Conservation (phyloP, 805 yeast species). For the Candida pini region DNA sequence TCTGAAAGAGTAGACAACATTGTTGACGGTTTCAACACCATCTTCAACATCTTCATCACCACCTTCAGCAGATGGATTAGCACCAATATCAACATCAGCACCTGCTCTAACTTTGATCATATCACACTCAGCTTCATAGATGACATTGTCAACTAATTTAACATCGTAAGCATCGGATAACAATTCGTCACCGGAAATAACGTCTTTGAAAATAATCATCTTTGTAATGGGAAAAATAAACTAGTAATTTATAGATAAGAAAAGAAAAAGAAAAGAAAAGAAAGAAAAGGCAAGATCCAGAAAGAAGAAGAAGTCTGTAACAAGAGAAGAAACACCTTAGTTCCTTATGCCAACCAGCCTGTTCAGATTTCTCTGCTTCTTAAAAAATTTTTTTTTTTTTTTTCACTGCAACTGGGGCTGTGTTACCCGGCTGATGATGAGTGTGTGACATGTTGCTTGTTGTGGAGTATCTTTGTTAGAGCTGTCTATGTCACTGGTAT, state of each 20-base stretch:
- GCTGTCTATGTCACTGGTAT: conserved; percentile 6
- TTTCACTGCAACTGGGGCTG: no score
- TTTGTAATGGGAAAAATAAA: conserved; percentile 4
- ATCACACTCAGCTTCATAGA: conserved; percentile 94
- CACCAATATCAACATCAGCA: conserved; percentile 97
- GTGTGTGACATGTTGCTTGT: neutral
- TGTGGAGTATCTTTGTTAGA: neutral
- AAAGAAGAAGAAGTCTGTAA: no score
- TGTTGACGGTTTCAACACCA: conserved; percentile 88
- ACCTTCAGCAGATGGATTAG: conserved; percentile 98
- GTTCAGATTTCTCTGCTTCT: no score
- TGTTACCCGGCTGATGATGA: no score
- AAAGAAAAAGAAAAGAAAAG: conserved; percentile 6
- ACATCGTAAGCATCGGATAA: conserved; percentile 96
- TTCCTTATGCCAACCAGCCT: no score
- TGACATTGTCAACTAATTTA: conserved; percentile 81
- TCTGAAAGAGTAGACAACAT: conserved; percentile 98
- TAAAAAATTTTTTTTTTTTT: no score
- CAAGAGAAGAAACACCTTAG: no score
- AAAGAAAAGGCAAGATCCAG: no score
- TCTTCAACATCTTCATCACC: conserved; percentile 77
- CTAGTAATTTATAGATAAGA: conserved; percentile 1
- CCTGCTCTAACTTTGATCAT: conserved; percentile 80
- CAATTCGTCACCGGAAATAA: conserved; percentile 91
- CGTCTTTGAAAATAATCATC: conserved; percentile 56